These are phyloP conservation scores for Tinospora cordifolia DNA, from an alignment of 164 flowering plant species.

Conservation along the genomic window DNA sequence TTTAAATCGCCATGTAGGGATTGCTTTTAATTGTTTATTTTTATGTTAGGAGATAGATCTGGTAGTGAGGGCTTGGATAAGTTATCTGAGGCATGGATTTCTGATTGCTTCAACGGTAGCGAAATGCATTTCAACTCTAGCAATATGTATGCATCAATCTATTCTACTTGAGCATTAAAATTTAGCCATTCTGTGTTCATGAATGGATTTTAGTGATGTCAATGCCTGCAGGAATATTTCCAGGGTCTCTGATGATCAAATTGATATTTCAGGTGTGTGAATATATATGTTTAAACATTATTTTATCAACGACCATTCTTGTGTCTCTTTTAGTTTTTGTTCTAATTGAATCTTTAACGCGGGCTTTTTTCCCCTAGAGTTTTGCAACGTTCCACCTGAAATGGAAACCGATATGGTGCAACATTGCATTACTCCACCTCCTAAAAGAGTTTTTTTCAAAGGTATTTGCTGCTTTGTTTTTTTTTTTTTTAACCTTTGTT, in stretches of 20 bases:
- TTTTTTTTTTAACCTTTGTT: not conserved
- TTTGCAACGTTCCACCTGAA: conserved; percentile 38
- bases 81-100: conserved; percentile 65
- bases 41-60: conserved; percentile 32
- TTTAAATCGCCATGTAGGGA: not conserved
- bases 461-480: too few relatives aligned
- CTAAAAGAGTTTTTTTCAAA: conserved; percentile 48
- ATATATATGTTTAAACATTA: not conserved
- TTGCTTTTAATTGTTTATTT: conserved; percentile 8
- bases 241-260: conserved; percentile 43
- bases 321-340: not conserved
- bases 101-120: conserved; percentile 58
- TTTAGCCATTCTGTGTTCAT: not conserved
- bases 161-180: conserved; percentile 1
- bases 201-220: conserved; percentile 4
- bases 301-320: not conserved
- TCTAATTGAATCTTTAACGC: not conserved
- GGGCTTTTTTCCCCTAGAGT: conserved; percentile 28
- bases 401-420: conserved; percentile 32
- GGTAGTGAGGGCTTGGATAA: conserved; percentile 44
- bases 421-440: conserved; percentile 30
- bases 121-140: conserved; percentile 48
- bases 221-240: conserved; percentile 38
- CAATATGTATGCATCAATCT: conserved; percentile 43
- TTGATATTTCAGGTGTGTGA: conserved; percentile 53